Base-by-base conservation (phyloP, 495 filamentous ascomycete species). In the Trypethelium eluteriae region DNA sequence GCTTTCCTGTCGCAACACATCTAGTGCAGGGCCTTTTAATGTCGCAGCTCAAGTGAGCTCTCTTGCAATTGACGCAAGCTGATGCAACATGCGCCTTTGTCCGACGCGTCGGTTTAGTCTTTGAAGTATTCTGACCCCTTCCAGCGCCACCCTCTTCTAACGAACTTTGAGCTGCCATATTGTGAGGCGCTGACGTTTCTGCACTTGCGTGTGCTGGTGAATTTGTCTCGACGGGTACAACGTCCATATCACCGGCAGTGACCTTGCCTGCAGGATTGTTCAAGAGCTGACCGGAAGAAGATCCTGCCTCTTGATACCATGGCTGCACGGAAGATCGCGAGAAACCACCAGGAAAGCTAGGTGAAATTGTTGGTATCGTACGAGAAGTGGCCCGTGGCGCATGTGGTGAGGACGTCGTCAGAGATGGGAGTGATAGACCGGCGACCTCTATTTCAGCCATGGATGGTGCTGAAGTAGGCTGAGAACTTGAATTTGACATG, bases 1-100 rank as follows among this genome's bases (percentile, higher is more conserved):
- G 83, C 74, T 88, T 88, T 9, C 84, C 84, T 63, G 85, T 80
- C 50, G 83, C 75, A 32, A 87, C 81, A 76, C 86, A 88, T 74
- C 86, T 76, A 69, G 80, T 78, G 74, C 86, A 88, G 44, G 86
- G 85, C 41, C 85, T 78, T 63, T 82, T 85, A 62, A 86, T 81
- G 72, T 90, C 88, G 74, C 88, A 91, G 41, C 86, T 87, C 67
- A 98, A 80, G 83, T 98, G 94, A 67, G 95, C 96, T 77, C 88
- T 92, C 76, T 97, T 97, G 80, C 94, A 98, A 73, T 96, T 95
- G 65, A 97, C 89, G 75, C 94, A 98, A 18, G 94, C 94, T 41
- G 93, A 96, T 44, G 93, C 91, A 61, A 98, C 94, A 79, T 98
- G 94, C 12, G 91, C 91, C 74, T 98, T 98, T 7, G 92, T 88